These are phyloP conservation scores for Boletus coccyginus DNA, from an alignment of 768 basidiomycete genomes.

Conservation along the genomic window DNA sequence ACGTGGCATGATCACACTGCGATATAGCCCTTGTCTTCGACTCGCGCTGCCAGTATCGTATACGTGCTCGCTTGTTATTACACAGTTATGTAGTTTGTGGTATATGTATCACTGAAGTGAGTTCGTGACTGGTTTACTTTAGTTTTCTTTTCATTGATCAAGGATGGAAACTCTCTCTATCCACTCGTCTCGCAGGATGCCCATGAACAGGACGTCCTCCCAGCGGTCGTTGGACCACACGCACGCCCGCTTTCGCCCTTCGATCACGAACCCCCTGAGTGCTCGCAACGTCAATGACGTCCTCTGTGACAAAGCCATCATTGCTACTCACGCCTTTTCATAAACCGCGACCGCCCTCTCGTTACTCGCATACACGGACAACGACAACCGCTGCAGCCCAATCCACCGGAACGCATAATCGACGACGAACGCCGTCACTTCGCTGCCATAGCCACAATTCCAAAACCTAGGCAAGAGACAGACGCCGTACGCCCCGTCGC, in stretches of 20 bases:
- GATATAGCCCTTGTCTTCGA: not conserved
- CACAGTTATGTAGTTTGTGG: not conserved
- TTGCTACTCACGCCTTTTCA: constrained; percentile 38
- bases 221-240: constrained; percentile 37
- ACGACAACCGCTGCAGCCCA: constrained; percentile 39
- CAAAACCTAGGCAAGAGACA: constrained; percentile 33
- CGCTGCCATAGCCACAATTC: constrained; percentile 41
- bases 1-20: constrained; percentile 29
- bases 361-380: constrained; percentile 40
- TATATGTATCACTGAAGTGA: constrained; percentile 5
- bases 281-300: not conserved
- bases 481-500: constrained; percentile 34
- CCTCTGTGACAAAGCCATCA: not conserved
- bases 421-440: constrained; percentile 39
- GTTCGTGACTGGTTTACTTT: not conserved
- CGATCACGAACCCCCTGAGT: constrained; percentile 39
- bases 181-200: constrained; percentile 42
- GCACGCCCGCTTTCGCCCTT: constrained; percentile 36
- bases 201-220: constrained; percentile 40
- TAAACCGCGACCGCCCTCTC: constrained; percentile 39
- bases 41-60: constrained; percentile 6
- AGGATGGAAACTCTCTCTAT: constrained; percentile 18
- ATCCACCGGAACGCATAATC: constrained; percentile 41
- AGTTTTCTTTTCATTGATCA: constrained; percentile 10
- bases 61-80: constrained; percentile 11